Evolutionary conservation across 177 flowering plant genomes (phyloP), one percentile per base, ranked within the genome.

Genomic region (Vitis hybrid): DNA sequence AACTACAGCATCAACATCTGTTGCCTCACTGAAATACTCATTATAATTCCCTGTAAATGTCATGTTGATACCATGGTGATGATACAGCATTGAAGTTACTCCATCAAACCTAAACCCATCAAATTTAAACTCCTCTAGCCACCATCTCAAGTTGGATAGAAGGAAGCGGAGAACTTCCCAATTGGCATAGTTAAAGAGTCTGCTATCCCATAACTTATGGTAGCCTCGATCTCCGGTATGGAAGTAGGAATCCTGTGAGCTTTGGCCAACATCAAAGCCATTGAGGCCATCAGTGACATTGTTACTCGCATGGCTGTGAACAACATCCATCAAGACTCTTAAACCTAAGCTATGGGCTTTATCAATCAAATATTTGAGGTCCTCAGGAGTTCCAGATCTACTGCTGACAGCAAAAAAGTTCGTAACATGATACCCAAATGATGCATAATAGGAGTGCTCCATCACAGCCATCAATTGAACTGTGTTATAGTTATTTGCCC

Each of bases 101-200:
- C 99, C 99, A 84, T 95, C 98, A 76, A 92, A 95, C 68, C 99
- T 87, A 75, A 95, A 95, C 12, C 99, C 99, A 80, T 95, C 99
- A 86, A 95, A 95, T 58, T 80, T 83, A 67, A 70, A 95, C 80
- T 95, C 99, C 70, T 95, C 98, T 14, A 95, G 68, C 97, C 98
- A 95, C 97, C 98, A 95, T 67, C 96, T 87, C 78, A 92, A 79
- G 78, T 95, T 95, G 58, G 99, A 95, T 34, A 95, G 76, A 62
- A 95, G 97, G 78, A 92, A 95, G 48, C 99, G 97, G 58, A 92
- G 91, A 26, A 95, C 99, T 84, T 95, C 99, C 99, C 99, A 95
- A 66, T 91, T 95, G n/a, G 86, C 88, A 82, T 91, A 95, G 79
- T 95, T 95, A 72, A 95, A 95, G 57, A 95, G 84, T 66, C 91